Base-by-base conservation (phyloP, 371 early-diverging fungal genomes). In the Mortierella sp. region DNA sequence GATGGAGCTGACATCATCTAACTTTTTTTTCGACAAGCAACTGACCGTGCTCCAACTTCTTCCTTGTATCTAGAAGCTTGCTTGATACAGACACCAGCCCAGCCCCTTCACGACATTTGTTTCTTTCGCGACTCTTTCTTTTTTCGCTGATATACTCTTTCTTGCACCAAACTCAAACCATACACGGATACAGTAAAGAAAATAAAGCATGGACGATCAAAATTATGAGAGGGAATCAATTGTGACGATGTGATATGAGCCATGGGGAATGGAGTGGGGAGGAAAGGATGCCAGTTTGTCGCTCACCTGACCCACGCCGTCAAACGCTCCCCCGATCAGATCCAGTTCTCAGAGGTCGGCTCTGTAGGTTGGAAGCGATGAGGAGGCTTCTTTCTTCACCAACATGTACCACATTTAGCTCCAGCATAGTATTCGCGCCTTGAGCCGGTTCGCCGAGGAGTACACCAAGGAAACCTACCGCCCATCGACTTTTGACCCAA, bases 341-440 rank as follows among this genome's bases (percentile, higher is more conserved):
- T 91, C 19, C 88, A 91, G 21, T 96, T 97, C 80, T 85, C 87
- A 28, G 96, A 89, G 97, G 94, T 88, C 89, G 0, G 85, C 84
- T 8, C 85, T 97, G 48, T 84, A 96, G 63, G 94, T 92, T 34
- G 91, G 90, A 71, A 91, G 90, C 16, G 90, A 91, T 75, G 97
- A 97, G 48, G 98, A 97, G 83, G 92, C 94, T 28, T 83, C 72
- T 74, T 84, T 78, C 90, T 88, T 63, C 92, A 97, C 79, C 97
- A 99, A 99, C 81, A 92, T 98, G 72, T 93, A 95, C 80, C 99
- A 99, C 83, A 92, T 98, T 82, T 99, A 99, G 90, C 81, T 94
- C 11, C 98, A 99, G 86, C 95, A 98, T 76, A 96, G 99, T 74
- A 80, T 93, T 21, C 94, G 97, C 73, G 97, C 99, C 0, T 80